Evolutionary conservation across 2,329 filamentous ascomycete species (phyloP), one percentile per base, ranked within the genome.

Genomic region (Diaporthe nobilis): DNA sequence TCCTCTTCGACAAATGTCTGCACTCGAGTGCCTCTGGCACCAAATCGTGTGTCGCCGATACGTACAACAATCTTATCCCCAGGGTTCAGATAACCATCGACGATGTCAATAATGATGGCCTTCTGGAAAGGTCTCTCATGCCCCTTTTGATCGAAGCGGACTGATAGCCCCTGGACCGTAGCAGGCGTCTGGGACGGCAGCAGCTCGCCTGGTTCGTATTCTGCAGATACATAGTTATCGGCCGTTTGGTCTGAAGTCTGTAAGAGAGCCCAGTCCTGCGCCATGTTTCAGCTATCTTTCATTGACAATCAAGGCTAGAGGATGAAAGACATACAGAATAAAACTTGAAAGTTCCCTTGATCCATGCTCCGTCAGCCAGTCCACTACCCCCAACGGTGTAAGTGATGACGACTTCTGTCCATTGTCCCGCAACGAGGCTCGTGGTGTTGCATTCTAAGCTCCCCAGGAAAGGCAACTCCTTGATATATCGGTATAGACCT

Each of bases 301-400:
- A 4, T 44, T 28, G 13, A 9, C 13, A 51, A 3, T 7, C 9
- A 13, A 15, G n/a, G 39, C 25, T 28, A 7, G 12, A 39, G 31
- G 13, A 20, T 55, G 34, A 9, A 20, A 39, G 4, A 42, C 44
- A 28, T 39, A 63, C 71, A 42, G 82, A 84, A 76, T 84, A 84
- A 53, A 84, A 84, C 60, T 84, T 84, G 79, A 84, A 84, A 0
- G 83, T 84, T 2, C 83, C 83, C 71, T 84, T 84, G 68, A 84
- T 84, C 83, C 81, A 84, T 5, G 83, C 82, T 2, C 83, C 82
- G 73, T 83, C 82, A 2, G 81, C 82, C 20, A 82, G 78, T n/a
- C 81, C 82, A 61, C 80, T 81, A 6, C 77, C 82, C 4, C 82
- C 83, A 17, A 81, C 78, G 3, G 78, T 80, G 73, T 83, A 83